Conservation (phyloP, 1,284 basidiomycete species). For the Malassezia furfur region DNA sequence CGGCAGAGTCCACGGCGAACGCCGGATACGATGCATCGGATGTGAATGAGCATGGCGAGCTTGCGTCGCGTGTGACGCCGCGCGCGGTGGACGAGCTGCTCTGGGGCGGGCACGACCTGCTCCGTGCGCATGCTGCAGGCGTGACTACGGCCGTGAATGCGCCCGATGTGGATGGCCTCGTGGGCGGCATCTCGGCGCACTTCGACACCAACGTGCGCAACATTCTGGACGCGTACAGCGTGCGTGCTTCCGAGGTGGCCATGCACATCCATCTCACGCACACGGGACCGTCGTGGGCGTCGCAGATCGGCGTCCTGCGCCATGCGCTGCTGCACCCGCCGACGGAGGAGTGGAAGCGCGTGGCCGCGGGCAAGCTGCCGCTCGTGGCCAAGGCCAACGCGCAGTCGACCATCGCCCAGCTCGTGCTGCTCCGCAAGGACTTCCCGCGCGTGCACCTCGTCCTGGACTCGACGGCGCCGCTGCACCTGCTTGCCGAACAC, state of each 20-base stretch:
- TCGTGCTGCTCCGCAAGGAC: conserved; percentile 64
- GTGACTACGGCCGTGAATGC: conserved; percentile 57
- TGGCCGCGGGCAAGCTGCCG: conserved; percentile 54
- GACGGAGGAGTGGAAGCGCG: conserved; percentile 51
- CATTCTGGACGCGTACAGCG: conserved; percentile 56
- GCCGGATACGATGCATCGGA: conserved; percentile 20
- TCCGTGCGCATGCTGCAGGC: conserved; percentile 51
- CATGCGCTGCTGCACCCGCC: conserved; percentile 53
- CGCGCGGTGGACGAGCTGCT: conserved; percentile 33
- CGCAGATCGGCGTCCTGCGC: conserved; percentile 63
- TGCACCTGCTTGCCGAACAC: conserved; percentile 59
- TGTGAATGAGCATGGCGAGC: conserved; percentile 7
- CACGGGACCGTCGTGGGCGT: conserved; percentile 54
- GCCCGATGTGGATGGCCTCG: conserved; percentile 49
- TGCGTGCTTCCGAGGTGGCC: conserved; percentile 61
- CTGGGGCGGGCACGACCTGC: conserved; percentile 33
- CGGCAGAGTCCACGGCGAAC: conserved; percentile 24
- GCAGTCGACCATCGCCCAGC: conserved; percentile 64
- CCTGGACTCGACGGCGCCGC: conserved; percentile 64
- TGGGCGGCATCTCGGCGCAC: conserved; percentile 53
- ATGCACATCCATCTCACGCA: conserved; percentile 61
- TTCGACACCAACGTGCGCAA: conserved; percentile 23
- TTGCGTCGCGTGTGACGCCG: conserved; percentile 9
- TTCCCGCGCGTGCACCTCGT: conserved; percentile 58
- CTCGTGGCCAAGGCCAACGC: conserved; percentile 62